Evolutionary conservation across 2,329 filamentous ascomycete genomes (phyloP), one percentile per base, ranked within the genome.

Genomic region (Epichloe hybrida): DNA sequence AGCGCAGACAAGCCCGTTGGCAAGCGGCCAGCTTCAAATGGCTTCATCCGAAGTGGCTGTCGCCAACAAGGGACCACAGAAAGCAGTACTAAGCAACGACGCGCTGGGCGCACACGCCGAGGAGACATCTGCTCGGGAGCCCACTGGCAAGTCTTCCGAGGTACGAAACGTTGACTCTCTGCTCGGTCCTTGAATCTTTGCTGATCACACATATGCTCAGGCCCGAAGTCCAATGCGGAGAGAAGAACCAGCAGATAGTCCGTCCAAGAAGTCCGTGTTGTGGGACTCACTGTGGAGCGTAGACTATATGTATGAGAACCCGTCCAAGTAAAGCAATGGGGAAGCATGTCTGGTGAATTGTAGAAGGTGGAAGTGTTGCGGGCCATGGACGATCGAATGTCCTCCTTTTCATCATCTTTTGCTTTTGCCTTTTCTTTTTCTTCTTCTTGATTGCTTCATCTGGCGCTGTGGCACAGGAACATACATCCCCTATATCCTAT

Each of bases 201-300:
- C 46, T 48, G 50, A 55, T 53, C 21, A 31, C 50, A 5, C 47
- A 49, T 52, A 49, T 55, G 8, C 53, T 55, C 59, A 65, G 64
- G 54, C 56, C 50, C 62, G 57, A 48, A 59, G 39, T 35, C 49
- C 17, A 27, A 57, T 68, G 37, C 66, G 66, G 21, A 68, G 70
- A 54, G 68, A 76, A 55, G 62, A 69, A 49, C 66, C 58, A 56
- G 49, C 52, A 11, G 63, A 69, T 49, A 71, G 69, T 53, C 61
- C 69, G 23, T 65, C 62, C n/a, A 76, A 71, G 63, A 75, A 66
- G 58, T 79, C 75, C 31, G 67, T 81, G 4, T 71, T 82, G 9
- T 84, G 79, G 78, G 79, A 81, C 56, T 72, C 76, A 11, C 64
- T 83, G 15, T 83, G 80, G 79, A 79, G 71, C 54, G 60, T 81